These are phyloP conservation scores for Emergomyces pasteurianus DNA, from an alignment of 2,329 filamentous ascomycete species.

Conservation along the genomic window DNA sequence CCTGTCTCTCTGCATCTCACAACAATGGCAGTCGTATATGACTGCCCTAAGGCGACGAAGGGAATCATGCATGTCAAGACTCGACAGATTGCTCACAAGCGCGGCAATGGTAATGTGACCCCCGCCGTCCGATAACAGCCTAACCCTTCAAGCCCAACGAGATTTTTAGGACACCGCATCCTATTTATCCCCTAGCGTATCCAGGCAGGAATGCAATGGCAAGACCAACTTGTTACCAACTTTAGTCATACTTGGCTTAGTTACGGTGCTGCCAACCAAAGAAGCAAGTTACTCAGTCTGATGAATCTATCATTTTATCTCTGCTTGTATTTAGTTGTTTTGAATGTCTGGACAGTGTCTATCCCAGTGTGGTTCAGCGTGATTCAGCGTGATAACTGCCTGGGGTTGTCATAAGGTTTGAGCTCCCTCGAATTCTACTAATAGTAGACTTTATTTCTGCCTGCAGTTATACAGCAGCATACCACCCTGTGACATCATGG, in stretches of 20 bases:
- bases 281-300: neutral
- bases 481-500: neutral
- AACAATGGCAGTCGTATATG: neutral
- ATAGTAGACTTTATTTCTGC: neutral
- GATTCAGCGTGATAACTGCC: neutral
- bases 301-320: neutral
- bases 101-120: neutral
- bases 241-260: neutral
- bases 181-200: neutral
- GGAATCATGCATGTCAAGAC: neutral
- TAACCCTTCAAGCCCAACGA: neutral
- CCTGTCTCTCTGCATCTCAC: neutral
- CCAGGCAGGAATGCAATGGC: neutral
- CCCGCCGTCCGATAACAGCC: neutral
- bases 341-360: neutral
- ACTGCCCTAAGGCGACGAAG: neutral
- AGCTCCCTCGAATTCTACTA: too few species aligned
- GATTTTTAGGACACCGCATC: neutral
- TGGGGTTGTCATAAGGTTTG: neutral
- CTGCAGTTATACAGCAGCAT: too few species aligned
- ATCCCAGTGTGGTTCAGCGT: too few species aligned
- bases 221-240: neutral
- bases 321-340: neutral
- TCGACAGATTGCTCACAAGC: neutral
- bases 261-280: neutral